Evolutionary conservation across 2,329 filamentous ascomycete species (phyloP), one percentile per base, ranked within the genome.

Genomic region (Acephala macrosclerotiorum): DNA sequence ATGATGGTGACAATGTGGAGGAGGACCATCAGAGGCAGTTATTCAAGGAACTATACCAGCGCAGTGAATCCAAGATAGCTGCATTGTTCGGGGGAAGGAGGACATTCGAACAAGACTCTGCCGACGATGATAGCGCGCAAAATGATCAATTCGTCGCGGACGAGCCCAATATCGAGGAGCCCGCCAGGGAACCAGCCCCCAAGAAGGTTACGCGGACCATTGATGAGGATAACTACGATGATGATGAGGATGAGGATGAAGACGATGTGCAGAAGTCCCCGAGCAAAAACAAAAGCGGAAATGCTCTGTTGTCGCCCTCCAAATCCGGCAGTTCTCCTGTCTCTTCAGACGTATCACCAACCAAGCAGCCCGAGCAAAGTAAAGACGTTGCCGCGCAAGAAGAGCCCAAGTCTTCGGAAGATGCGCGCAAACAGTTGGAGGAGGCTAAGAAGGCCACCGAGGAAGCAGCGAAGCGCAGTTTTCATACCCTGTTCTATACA

Each of bases 401-500:
- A 73, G 81, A 87, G 79, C 82, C 87, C 63, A 93, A 93, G 77
- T 87, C 89, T 26, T 89, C 90, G 8, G 94, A 97, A 76, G 92
- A 97, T 82, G 92, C 93, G 78, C 92, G 96, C 75, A 97, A 97
- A 80, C 93, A 94, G 78, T 81, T 98, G 69, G 94, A 98, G 78
- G 92, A 97, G 76, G 93, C 93, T 72, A 96, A 96, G 77, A 94
- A 91, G 77, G 93, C 92, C 35, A 94, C 92, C 57, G 95, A 97
- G 75, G 93, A 97, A 75, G 91, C 92, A 59, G 96, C 93, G 51
- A 94, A 94, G 80, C 88, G 89, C 74, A 96, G 91, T 79, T 98
- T 97, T 79, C 91, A 97, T 76, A 96, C 93, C 11, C 86, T 97
- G 70, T 97, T 98, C 79, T 95, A 97, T 78, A 97, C 96, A 1